Percentiles rank a stretch among this genome's conserved stretches.
These are phyloP conservation scores for Yamadazyma oceani DNA, from an alignment of 1,139 yeast genomes.

Conservation along the genomic window DNA sequence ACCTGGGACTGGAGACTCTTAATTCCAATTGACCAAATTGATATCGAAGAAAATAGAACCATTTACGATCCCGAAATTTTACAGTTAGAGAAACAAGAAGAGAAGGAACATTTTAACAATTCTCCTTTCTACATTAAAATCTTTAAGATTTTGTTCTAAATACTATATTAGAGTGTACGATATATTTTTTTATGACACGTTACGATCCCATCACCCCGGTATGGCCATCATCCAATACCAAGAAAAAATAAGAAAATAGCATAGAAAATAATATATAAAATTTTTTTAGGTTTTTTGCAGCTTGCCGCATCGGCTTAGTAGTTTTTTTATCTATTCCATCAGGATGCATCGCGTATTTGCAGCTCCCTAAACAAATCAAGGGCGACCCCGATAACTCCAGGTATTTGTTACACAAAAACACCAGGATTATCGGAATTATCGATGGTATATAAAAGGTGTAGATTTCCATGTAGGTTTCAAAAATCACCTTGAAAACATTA, in stretches of 20 bases:
- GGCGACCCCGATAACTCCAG: conserved; percentile 16
- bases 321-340: conserved; percentile 3
- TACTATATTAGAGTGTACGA: conserved; percentile 3
- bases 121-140: conserved; percentile 24
- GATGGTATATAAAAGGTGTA: conserved; percentile 1
- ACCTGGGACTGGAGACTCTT: conserved; percentile 32
- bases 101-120: conserved; percentile 31
- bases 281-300: too few relatives aligned
- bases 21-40: conserved; percentile 38
- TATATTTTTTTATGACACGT: neutral
- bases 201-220: too few relatives aligned
- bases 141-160: conserved; percentile 3
- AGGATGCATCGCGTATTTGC: neutral
- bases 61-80: conserved; percentile 42
- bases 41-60: conserved; percentile 42
- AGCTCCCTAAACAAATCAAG: conserved; percentile 1
- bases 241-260: neutral
- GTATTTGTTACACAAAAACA: conserved; percentile 12
- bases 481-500: too few relatives aligned
- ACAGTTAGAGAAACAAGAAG: conserved; percentile 43
- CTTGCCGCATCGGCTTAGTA: too few relatives aligned
- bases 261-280: too few relatives aligned
- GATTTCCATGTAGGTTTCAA: too few relatives aligned
- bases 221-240: neutral
- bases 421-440: conserved; percentile 1